Evolutionary conservation across 1,284 basidiomycete genomes (phyloP).

Genomic region (Trichosporon ovoides): DNA sequence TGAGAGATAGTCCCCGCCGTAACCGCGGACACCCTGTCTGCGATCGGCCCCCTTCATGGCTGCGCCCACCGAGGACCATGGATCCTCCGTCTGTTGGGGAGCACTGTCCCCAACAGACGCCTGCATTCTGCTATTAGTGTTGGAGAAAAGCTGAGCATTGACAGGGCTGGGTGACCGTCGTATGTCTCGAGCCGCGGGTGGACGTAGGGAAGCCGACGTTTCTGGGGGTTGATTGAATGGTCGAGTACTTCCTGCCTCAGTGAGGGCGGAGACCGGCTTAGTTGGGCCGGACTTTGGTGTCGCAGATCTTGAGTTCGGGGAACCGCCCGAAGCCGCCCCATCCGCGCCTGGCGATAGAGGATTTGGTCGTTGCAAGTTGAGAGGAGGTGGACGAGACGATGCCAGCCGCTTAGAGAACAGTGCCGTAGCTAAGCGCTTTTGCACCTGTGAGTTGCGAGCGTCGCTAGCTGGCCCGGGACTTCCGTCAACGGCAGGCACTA

Average conservation of each 20-base stretch:
- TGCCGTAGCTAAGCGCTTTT: constrained; percentile 12
- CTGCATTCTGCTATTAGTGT: background rate
- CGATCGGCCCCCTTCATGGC: background rate
- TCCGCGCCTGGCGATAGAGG: background rate
- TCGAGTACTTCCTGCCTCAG: background rate
- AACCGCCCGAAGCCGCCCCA: background rate
- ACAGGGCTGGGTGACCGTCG: constrained; percentile 6
- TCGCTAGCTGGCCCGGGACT: constrained; percentile 1
- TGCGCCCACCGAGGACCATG: background rate
- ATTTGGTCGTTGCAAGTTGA: background rate
- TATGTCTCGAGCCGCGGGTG: background rate
- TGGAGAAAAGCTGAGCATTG: background rate
- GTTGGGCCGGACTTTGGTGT: background rate
- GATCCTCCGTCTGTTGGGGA: background rate
- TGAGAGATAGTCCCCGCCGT: background rate
- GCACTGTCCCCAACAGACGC: background rate
- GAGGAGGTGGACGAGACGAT: background rate
- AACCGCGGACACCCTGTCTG: background rate
- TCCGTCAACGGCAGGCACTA: background rate
- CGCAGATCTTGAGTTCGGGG: background rate
- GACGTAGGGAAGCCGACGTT: background rate
- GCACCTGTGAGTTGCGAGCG: constrained; percentile 11
- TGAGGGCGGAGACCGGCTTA: background rate
- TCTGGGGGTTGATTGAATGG: background rate
- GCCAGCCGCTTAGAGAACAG: background rate